Base-by-base conservation (phyloP, 2,329 filamentous ascomycete genomes). In the Graphilbum sp. region DNA sequence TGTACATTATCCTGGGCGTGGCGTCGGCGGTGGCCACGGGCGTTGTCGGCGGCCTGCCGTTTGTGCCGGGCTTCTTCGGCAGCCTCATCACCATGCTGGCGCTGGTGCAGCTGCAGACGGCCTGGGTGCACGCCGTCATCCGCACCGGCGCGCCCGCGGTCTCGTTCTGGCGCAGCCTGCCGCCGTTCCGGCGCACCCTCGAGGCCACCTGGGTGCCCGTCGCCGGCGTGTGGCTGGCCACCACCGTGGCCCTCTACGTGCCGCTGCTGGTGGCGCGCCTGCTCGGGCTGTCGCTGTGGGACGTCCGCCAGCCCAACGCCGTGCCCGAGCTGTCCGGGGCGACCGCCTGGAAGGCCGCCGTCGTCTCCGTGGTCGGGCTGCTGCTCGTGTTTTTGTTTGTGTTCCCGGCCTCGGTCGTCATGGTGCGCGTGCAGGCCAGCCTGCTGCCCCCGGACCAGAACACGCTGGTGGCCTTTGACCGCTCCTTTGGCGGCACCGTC, bases 381-480 rank as follows among this genome's bases (percentile, higher is more conserved):
- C 52, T 64, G 40, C 53, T 76, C 38, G 62, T 70, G 40, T 57
- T 79, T 32, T 58, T 85, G 39, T 57, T 87, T 41, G 64, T 83
- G 42, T 68, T 95, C 40, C 87, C 88, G 16, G 72, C 83, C 30
- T 69, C 72, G 42, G 80, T 88, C 24, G 72, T 83, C 18, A 72
- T 93, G 42, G 67, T 80, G 46, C 84, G 88, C 45, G 76, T 94
- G 27, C 85, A 93, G 54, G 86, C 87, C 7, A 88, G 83, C 35
- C 75, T 94, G 48, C 73, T 96, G 3, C 73, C 85, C 1, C 78
- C 84, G 42, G 76, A 83, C 16, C 71, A 86, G 47, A 79, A 92
- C 59, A 75, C 83, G 20, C 81, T 95, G 46, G 77, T 96, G 27
- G 79, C 84, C 24, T 94, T 96, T 50, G 88, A 96, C 64, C 81